These are phyloP conservation scores for Ophiostoma ulmi DNA, from an alignment of 2,329 filamentous ascomycete species.

Conservation along the genomic window DNA sequence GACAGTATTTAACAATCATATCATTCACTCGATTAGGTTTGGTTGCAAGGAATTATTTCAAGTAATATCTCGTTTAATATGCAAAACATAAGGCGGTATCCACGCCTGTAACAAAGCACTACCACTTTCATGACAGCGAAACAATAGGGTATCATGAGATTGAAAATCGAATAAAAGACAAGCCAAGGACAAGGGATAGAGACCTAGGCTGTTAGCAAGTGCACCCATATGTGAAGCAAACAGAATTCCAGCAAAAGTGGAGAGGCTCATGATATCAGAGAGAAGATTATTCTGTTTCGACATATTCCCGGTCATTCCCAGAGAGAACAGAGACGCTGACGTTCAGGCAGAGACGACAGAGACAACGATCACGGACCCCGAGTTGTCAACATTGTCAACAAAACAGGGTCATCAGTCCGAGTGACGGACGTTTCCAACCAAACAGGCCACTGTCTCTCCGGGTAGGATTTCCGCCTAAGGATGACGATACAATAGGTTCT, in stretches of 20 bases:
- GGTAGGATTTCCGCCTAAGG: conserved; percentile 73
- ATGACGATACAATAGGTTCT: conserved; percentile 85
- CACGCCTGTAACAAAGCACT: not conserved
- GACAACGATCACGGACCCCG: not conserved
- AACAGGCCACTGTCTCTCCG: not conserved
- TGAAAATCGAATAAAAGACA: not conserved
- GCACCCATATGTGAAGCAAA: not conserved
- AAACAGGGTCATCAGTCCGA: not conserved
- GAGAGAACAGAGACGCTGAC: conserved; percentile 30
- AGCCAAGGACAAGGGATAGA: not conserved
- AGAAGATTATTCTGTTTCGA: conserved; percentile 46
- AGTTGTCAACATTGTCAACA: not conserved
- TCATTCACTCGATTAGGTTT: no score
- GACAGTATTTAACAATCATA: no score
- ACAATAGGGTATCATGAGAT: conserved; percentile 13
- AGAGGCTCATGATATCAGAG: conserved; percentile 38
- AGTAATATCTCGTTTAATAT: not conserved
- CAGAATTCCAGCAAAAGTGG: not conserved
- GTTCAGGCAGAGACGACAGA: not conserved
- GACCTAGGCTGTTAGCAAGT: not conserved
- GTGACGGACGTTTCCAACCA: not conserved
- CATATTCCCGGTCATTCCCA: conserved; percentile 32
- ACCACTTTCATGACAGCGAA: not conserved
- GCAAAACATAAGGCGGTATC: not conserved
- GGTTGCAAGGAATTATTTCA: no score